Conservation (phyloP, 202 grass and related monocot species). For the Schoenoplectus tabernaemontani region DNA sequence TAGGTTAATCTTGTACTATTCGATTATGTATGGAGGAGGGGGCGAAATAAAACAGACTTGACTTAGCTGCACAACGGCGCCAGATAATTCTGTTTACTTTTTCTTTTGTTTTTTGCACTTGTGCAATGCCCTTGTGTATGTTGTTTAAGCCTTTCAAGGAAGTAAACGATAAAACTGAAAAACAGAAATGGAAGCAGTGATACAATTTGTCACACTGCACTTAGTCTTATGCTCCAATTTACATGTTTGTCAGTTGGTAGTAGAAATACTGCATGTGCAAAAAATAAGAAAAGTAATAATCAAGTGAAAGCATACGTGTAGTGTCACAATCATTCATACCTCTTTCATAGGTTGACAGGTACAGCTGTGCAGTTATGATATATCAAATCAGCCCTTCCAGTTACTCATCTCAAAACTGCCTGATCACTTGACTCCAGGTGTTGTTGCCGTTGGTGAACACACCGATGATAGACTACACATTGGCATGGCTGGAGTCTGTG, state of each 20-base stretch:
- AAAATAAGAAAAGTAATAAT: background rate
- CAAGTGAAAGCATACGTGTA: background rate
- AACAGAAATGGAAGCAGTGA: background rate
- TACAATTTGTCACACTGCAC: background rate
- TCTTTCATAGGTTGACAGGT: background rate
- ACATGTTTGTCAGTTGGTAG: background rate
- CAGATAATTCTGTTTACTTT: too few relatives aligned
- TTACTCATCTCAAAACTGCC: background rate
- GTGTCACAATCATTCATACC: background rate
- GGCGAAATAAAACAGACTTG: too few relatives aligned
- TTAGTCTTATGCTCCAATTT: background rate
- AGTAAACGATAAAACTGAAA: background rate
- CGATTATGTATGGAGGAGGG: too few relatives aligned
- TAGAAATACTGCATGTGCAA: background rate
- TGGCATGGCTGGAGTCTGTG: slow-evolving; percentile 75
- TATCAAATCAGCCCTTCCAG: background rate
- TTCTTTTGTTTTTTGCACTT: too few relatives aligned
- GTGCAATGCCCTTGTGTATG: background rate
- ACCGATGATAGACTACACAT: slow-evolving; percentile 87
- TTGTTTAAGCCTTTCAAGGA: too few relatives aligned
- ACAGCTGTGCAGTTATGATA: too few relatives aligned
- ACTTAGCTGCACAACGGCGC: too few relatives aligned
- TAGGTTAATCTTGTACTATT: too few relatives aligned
- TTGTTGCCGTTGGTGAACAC: slow-evolving; percentile 72
- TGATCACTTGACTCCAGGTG: slow-evolving; percentile 34